phyloP scores from a whole-genome alignment of 768 basidiomycete species.

The Tylopilus felleus region DNA sequence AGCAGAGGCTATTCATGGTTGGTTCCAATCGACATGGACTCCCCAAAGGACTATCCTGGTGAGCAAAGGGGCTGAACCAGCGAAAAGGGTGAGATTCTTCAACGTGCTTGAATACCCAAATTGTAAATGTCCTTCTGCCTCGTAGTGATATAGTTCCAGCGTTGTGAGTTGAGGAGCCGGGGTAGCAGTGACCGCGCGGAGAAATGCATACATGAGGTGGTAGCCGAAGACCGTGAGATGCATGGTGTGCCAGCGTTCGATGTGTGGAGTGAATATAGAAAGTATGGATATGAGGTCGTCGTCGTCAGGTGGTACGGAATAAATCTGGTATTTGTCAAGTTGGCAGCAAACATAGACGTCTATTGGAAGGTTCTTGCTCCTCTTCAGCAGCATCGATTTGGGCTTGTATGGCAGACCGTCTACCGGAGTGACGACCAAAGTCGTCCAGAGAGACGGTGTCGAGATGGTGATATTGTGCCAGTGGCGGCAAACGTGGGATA shows the following conservation, averaged over 20 bases:
- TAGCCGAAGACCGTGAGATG: conserved; percentile 46
- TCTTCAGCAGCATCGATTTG: conserved; percentile 44
- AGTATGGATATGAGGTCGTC: conserved; percentile 27
- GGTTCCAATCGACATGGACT: conserved; percentile 66
- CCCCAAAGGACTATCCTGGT: conserved; percentile 55
- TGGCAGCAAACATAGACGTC: conserved; percentile 49
- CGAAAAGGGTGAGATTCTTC: conserved; percentile 47
- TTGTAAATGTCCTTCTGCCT: conserved; percentile 10
- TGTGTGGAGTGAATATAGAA: conserved; percentile 47
- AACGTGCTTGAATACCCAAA: conserved; percentile 28
- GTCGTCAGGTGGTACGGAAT: conserved; percentile 8
- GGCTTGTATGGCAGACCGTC: conserved; percentile 42
- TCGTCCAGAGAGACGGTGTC: conserved; percentile 56
- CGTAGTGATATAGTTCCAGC: conserved; percentile 56
- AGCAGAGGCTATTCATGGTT: conserved; percentile 30
- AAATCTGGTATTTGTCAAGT: conserved; percentile 14
- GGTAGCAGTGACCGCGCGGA: conserved; percentile 41
- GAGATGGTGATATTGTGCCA: conserved; percentile 56
- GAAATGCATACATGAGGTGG: conserved; percentile 43
- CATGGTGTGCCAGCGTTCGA: conserved; percentile 51
- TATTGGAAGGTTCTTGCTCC: conserved; percentile 54
- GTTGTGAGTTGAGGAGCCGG: conserved; percentile 52
- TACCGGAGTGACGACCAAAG: conserved; percentile 25
- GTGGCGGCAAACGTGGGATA: conserved; percentile 38
- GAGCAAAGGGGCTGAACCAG: conserved; percentile 51